Percentiles rank a stretch among this genome's conserved stretches.
These are phyloP conservation scores for Fusarium begoniae DNA, from an alignment of 2,329 filamentous ascomycete species.

Conservation along the genomic window DNA sequence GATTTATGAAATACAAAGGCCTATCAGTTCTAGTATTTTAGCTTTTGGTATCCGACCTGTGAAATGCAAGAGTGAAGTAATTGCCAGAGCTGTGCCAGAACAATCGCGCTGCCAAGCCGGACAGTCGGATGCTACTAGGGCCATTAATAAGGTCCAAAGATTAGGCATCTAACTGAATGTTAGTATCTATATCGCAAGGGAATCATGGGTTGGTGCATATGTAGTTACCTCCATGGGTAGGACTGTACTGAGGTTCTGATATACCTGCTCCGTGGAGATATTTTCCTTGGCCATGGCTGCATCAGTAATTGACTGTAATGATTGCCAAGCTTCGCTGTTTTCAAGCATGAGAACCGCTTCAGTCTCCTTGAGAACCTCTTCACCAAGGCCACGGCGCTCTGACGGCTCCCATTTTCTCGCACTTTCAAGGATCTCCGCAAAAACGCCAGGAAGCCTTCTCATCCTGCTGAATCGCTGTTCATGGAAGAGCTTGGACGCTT, in stretches of 20 bases:
- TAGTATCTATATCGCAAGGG: rapidly evolving
- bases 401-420: neutral
- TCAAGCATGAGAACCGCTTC: neutral
- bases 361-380: neutral
- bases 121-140: neutral
- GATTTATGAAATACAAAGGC: neutral
- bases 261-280: neutral
- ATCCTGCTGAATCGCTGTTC: neutral
- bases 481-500: neutral
- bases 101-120: neutral
- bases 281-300: neutral
- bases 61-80: neutral
- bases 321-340: neutral
- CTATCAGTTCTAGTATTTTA: neutral
- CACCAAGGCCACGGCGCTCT: neutral
- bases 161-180: neutral
- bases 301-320: neutral
- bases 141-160: neutral
- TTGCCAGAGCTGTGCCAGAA: neutral
- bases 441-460: neutral
- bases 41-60: neutral
- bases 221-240: neutral
- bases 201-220: neutral
- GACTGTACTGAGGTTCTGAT: neutral
- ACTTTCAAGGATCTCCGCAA: neutral